A percentile compares a stretch with the other conserved stretches of the same genome.
These are phyloP conservation scores for Parasarocladium wereldwijsianum DNA, from an alignment of 2,329 filamentous ascomycete genomes.

Conservation along the genomic window DNA sequence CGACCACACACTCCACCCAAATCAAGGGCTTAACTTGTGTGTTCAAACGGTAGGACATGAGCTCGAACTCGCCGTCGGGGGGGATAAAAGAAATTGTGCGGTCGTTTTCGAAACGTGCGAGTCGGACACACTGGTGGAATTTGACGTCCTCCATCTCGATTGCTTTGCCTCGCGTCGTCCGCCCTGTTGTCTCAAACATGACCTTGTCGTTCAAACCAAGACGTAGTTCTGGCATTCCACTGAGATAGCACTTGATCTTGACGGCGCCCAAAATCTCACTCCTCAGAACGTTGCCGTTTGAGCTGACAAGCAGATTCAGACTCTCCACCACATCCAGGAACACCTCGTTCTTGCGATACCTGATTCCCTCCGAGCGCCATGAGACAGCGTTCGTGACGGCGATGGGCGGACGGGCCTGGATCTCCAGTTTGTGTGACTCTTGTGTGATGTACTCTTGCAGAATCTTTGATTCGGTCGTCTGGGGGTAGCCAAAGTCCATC, in stretches of 20 bases:
- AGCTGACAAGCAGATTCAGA: slow-evolving; percentile 85
- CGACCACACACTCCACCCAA: slow-evolving; percentile 96
- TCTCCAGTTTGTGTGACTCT: slow-evolving; percentile 95
- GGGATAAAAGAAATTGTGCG: slow-evolving; percentile 98
- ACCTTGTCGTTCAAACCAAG: slow-evolving; percentile 96
- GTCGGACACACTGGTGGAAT: slow-evolving; percentile 93
- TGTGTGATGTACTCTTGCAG: slow-evolving; percentile 98
- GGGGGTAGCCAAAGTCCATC: slow-evolving; percentile 99
- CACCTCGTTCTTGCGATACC: slow-evolving; percentile 98
- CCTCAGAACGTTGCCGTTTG: slow-evolving; percentile 86
- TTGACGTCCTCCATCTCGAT: slow-evolving; percentile 99
- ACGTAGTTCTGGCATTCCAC: slow-evolving; percentile 92
- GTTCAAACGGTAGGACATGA: slow-evolving; percentile 98
- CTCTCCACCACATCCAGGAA: slow-evolving; percentile 97
- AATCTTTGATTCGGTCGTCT: slow-evolving; percentile 97
- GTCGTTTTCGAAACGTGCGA: slow-evolving; percentile 96
- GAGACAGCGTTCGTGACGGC: slow-evolving; percentile 97
- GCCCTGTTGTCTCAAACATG: slow-evolving; percentile 97
- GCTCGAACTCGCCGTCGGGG: slow-evolving; percentile 94
- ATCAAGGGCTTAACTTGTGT: slow-evolving; percentile 97
- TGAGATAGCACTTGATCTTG: slow-evolving; percentile 99
- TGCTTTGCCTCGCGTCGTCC: slow-evolving; percentile 86
- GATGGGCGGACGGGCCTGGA: slow-evolving; percentile 90
- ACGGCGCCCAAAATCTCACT: slow-evolving; percentile 94
- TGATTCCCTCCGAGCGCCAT: slow-evolving; percentile 94